These are phyloP conservation scores for Mollisia scopiformis DNA, from an alignment of 2,329 filamentous ascomycete species.

Conservation along the genomic window DNA sequence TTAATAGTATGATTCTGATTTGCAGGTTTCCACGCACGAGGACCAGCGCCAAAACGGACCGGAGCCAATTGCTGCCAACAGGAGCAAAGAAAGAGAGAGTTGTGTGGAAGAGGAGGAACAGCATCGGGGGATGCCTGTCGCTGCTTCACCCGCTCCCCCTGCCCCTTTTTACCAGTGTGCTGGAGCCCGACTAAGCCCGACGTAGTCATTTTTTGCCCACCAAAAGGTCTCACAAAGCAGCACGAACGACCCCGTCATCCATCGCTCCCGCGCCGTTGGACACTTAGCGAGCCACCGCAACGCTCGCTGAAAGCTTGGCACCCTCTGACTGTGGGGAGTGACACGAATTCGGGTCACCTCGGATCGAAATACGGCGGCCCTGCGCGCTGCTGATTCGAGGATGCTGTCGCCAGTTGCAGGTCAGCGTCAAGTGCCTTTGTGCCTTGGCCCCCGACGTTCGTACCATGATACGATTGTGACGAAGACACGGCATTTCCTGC, in stretches of 20 bases:
- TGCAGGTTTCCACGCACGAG: neutral
- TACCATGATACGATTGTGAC: conserved; percentile 5
- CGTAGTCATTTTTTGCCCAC: too few species aligned
- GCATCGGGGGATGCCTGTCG: neutral
- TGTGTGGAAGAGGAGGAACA: too few species aligned
- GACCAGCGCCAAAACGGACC: neutral
- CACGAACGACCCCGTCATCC: too few species aligned
- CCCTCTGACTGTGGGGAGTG: conserved; percentile 1
- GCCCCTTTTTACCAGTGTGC: neutral
- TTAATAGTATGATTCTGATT: too few species aligned
- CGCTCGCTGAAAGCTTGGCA: conserved; percentile 2
- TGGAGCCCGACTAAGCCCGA: too few species aligned
- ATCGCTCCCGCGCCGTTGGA: conserved; percentile 8
- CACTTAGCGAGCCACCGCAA: neutral
- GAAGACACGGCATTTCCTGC: neutral
- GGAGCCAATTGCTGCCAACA: too few species aligned
- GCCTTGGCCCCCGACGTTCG: neutral
- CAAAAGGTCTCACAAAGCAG: neutral
- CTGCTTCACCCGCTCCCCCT: neutral
- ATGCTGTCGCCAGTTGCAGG: neutral
- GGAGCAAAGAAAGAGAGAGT: too few species aligned
- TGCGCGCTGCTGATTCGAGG: too few species aligned
- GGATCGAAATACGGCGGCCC: neutral
- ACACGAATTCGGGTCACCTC: conserved; percentile 1
- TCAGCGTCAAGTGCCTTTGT: neutral